phyloP scores from a whole-genome alignment of 495 filamentous ascomycete genomes.

The Penicillium flavigenum region DNA sequence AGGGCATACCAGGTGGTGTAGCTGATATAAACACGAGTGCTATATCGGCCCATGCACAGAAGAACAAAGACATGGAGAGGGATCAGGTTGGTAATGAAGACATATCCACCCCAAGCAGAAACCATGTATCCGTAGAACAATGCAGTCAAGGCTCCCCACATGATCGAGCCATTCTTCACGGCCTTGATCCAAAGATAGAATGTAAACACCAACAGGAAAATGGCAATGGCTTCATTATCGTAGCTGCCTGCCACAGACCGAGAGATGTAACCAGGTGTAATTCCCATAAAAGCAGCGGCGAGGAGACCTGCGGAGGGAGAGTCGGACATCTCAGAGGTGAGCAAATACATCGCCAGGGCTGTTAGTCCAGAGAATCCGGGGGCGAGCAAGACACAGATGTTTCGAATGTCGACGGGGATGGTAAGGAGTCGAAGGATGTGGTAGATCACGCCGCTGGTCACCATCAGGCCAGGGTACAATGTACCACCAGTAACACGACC shows the following conservation, averaged over 20 bases:
- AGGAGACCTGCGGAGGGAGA: constrained; percentile 93
- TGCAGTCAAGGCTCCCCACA: constrained; percentile 93
- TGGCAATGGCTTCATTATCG: constrained; percentile 99
- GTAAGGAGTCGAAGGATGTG: constrained; percentile 88
- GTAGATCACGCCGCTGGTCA: constrained; percentile 96
- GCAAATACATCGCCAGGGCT: constrained; percentile 87
- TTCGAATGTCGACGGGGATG: constrained; percentile 96
- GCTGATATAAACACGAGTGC: constrained; percentile 87
- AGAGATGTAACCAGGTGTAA: constrained; percentile 95
- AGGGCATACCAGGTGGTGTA: constrained; percentile 98
- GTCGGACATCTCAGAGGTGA: constrained; percentile 93
- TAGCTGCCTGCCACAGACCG: constrained; percentile 97
- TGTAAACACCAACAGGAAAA: constrained; percentile 97
- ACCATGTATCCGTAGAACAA: constrained; percentile 99
- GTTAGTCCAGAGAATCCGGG: constrained; percentile 96
- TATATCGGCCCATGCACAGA: constrained; percentile 95
- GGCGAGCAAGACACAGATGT: constrained; percentile 96
- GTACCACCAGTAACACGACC: constrained; percentile 98
- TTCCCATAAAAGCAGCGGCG: constrained; percentile 95
- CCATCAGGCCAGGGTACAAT: constrained; percentile 98
- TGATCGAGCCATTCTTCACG: constrained; percentile 89
- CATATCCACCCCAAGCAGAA: constrained; percentile 98
- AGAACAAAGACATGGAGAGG: constrained; percentile 95
- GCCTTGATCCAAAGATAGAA: constrained; percentile 99
- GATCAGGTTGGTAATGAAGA: constrained; percentile 98